phyloP scores from a whole-genome alignment of 345 rosid species.

The Bruguiera gymnorhiza region DNA sequence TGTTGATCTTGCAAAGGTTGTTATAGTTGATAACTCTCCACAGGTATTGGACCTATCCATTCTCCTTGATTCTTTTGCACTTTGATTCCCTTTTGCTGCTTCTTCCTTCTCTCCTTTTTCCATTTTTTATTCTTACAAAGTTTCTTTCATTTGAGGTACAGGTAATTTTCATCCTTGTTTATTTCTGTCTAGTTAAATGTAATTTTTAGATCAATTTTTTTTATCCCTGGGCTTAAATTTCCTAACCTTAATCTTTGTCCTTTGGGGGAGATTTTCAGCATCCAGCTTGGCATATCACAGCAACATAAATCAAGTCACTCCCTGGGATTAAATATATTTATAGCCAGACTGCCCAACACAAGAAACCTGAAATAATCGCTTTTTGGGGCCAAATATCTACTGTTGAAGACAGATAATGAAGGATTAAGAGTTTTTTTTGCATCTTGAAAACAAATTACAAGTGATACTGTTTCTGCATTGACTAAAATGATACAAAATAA shows the following conservation, averaged over 20 bases:
- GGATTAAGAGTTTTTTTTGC: too few relatives aligned
- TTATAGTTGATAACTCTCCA: slow-evolving; percentile 91
- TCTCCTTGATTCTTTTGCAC: slow-evolving; percentile 9
- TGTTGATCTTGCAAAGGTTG: slow-evolving; percentile 91
- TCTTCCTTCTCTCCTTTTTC: not conserved
- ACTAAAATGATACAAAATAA: too few relatives aligned
- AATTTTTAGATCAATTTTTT: not conserved
- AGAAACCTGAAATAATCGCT: too few relatives aligned
- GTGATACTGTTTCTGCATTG: not conserved
- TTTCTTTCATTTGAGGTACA: slow-evolving; percentile 6
- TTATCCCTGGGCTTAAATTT: too few relatives aligned
- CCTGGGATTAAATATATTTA: not conserved
- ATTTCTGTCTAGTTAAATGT: not conserved
- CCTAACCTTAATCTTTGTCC: too few relatives aligned
- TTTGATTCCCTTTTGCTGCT: not conserved
- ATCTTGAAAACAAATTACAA: not conserved
- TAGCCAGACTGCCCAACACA: not conserved
- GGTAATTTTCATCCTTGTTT: not conserved
- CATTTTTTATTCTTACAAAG: not conserved
- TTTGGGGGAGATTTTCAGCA: not conserved
- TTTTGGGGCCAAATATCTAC: too few relatives aligned
- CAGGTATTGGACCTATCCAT: slow-evolving; percentile 53
- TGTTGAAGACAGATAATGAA: too few relatives aligned
- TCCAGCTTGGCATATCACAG: not conserved
- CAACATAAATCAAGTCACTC: not conserved